A percentile compares a stretch with the other conserved stretches of the same genome.
These are phyloP conservation scores for Starmerella vaccinii DNA, from an alignment of 805 yeast genomes.

Conservation along the genomic window DNA sequence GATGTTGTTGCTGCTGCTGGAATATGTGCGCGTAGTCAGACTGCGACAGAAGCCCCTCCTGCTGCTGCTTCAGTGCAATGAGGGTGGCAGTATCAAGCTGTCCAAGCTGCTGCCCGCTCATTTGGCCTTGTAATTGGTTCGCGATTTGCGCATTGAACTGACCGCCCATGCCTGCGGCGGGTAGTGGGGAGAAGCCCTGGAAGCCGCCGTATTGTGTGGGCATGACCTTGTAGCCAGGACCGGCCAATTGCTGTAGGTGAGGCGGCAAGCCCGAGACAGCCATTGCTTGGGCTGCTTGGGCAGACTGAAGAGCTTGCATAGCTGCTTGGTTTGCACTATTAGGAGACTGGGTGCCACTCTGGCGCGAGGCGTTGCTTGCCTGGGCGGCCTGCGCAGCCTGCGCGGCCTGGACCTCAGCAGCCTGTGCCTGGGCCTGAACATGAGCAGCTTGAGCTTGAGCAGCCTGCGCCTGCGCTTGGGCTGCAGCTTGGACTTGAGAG, in stretches of 20 bases:
- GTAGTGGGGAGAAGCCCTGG: conserved; percentile 15
- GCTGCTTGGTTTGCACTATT: background rate
- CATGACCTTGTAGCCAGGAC: conserved; percentile 16
- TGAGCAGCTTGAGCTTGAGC: conserved; percentile 15
- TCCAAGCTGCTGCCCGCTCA: conserved; percentile 4
- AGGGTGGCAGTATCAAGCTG: conserved; percentile 16
- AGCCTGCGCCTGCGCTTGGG: conserved; percentile 15
- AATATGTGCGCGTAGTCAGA: conserved; percentile 4
- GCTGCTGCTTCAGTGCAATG: conserved; percentile 16
- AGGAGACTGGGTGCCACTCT: conserved; percentile 5
- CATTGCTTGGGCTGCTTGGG: conserved; percentile 12
- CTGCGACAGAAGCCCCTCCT: conserved; percentile 8
- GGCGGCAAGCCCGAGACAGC: conserved; percentile 17
- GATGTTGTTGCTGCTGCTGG: conserved; percentile 8
- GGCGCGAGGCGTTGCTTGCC: conserved; percentile 6
- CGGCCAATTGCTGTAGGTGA: conserved; percentile 16
- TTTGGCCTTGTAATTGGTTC: background rate
- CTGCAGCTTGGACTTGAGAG: conserved; percentile 14
- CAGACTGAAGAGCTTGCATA: conserved; percentile 10
- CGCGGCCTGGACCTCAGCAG: conserved; percentile 5
- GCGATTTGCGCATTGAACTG: conserved; percentile 9
- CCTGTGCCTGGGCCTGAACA: conserved; percentile 14
- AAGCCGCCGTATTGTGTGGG: conserved; percentile 18
- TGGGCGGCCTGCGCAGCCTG: conserved; percentile 14
- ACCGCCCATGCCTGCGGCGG: conserved; percentile 7